Percentiles rank a stretch among this genome's conserved stretches.
These are phyloP conservation scores for Colletotrichum aenigma DNA, from an alignment of 2,329 filamentous ascomycete genomes.

Conservation along the genomic window DNA sequence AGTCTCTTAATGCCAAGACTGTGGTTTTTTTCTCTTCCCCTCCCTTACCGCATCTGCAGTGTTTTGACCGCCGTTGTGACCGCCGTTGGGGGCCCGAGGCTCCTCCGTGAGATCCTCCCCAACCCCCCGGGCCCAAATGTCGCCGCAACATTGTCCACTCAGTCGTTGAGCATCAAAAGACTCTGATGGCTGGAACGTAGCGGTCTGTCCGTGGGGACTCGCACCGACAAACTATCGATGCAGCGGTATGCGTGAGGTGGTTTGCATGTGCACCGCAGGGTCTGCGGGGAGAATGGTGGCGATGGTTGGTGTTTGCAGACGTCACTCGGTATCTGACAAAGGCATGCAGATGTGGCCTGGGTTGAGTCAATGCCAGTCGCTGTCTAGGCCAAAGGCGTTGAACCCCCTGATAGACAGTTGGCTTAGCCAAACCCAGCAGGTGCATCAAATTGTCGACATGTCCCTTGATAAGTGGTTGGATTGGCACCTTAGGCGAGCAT, in stretches of 20 bases:
- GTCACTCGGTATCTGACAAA: background rate
- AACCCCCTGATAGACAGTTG: background rate
- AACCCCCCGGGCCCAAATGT: constrained; percentile 7
- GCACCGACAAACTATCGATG: background rate
- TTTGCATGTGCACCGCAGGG: background rate
- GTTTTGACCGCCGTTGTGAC: constrained; percentile 21
- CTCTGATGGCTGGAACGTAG: background rate
- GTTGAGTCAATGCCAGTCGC: background rate
- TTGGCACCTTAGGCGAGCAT: background rate
- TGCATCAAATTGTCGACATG: background rate
- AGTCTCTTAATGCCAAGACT: background rate
- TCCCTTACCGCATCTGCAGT: background rate
- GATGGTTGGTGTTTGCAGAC: background rate
- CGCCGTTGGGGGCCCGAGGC: background rate
- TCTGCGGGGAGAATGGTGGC: background rate
- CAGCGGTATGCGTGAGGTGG: background rate
- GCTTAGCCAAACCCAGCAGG: background rate
- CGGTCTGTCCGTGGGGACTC: constrained; percentile 2
- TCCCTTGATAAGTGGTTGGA: background rate
- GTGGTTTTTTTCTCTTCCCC: background rate
- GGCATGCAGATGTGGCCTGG: background rate
- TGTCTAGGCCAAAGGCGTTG: background rate
- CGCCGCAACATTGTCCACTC: constrained; percentile 4
- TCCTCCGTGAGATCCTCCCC: constrained; percentile 1
- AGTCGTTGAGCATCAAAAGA: background rate